These are phyloP conservation scores for Eutypella sp. DNA, from an alignment of 2,329 filamentous ascomycete genomes.

Conservation along the genomic window DNA sequence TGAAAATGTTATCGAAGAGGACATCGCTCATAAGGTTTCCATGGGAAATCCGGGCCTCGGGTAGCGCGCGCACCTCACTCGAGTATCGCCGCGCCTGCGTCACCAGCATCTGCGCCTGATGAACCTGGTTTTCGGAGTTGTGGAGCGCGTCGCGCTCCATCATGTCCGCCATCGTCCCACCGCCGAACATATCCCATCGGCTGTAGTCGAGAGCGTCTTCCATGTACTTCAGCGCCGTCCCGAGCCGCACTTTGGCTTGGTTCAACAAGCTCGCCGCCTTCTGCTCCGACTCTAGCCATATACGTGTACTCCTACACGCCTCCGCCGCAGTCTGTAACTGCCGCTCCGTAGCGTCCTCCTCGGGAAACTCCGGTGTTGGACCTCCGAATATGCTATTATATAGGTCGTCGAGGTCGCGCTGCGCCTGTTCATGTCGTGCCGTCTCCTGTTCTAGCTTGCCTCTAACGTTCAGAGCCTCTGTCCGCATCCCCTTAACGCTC, in stretches of 20 bases:
- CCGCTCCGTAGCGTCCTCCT: slow-evolving; percentile 46
- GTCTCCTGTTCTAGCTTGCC: slow-evolving; percentile 31
- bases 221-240: slow-evolving; percentile 31
- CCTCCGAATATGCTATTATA: slow-evolving; percentile 51
- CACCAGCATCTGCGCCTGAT: slow-evolving; percentile 35
- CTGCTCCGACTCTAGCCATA: slow-evolving; percentile 33
- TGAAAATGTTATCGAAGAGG: slow-evolving; percentile 52
- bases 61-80: slow-evolving; percentile 33
- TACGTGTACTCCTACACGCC: slow-evolving; percentile 33
- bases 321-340: slow-evolving; percentile 28
- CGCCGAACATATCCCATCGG: slow-evolving; percentile 44
- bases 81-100: slow-evolving; percentile 36
- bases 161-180: slow-evolving; percentile 44
- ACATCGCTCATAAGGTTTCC: slow-evolving; percentile 45
- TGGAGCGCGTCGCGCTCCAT: slow-evolving; percentile 49
- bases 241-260: slow-evolving; percentile 33
- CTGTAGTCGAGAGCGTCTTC: slow-evolving; percentile 37
- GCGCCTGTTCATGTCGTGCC: slow-evolving; percentile 33
- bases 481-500: slow-evolving; percentile 33
- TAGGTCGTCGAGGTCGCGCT: slow-evolving; percentile 43
- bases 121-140: slow-evolving; percentile 38
- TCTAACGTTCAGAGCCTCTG: slow-evolving; percentile 33
- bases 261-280: slow-evolving; percentile 36
- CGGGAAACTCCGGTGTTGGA: slow-evolving; percentile 45
- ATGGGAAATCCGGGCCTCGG: slow-evolving; percentile 37